Evolutionary conservation across 139 green algal genomes (phyloP), one percentile per base, ranked within the genome.

Genomic region (Tetradesmus lagerheimii): DNA sequence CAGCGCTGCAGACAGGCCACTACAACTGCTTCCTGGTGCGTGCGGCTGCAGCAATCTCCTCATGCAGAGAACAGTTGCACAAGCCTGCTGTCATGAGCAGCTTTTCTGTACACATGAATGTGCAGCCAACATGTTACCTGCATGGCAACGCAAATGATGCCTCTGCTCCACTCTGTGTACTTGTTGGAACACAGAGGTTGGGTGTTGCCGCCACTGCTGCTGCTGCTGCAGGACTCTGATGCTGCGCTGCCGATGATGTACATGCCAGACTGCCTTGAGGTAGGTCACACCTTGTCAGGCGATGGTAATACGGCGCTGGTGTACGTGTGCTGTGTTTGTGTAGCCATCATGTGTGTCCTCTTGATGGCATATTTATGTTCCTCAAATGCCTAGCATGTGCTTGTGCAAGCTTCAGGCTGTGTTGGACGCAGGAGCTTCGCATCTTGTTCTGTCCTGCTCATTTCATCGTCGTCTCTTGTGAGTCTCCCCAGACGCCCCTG

Each of bases 1-100:
- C 90, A 11, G 93, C 94, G 41, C 90, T 96, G 43, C 77, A 76
- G 27, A 64, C 84, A 50, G 90, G 87, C 31, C 62, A 53, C 41
- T 97, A 95, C 91, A 88, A 90, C 25, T 96, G 95, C 90, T 96
- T 95, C 88, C 85, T 97, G 91, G 90, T 92, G 67, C 23, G 88
- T 25, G n/a, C n/a, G 77, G 14, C 47, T 37, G 31, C 31, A 39
- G 74, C 74, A 41, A 31, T 18, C 4, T 50, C n/a, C n/a, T n/a
- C n/a, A n/a, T n/a, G n/a, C n/a, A n/a, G n/a, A n/a, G 18, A 82
- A 29, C 20, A 23, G 0, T 53, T 82, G 37, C 76, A 47, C 37
- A 53, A 9, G 15, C 5, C 76, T 78, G 76, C 76, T 15, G 76
- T 2, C 4, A 45, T 23, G 37, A 4, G 76, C 35, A 53, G 37